Conservation (phyloP, 2,329 filamentous ascomycete genomes). For the Cordyceps militaris region DNA sequence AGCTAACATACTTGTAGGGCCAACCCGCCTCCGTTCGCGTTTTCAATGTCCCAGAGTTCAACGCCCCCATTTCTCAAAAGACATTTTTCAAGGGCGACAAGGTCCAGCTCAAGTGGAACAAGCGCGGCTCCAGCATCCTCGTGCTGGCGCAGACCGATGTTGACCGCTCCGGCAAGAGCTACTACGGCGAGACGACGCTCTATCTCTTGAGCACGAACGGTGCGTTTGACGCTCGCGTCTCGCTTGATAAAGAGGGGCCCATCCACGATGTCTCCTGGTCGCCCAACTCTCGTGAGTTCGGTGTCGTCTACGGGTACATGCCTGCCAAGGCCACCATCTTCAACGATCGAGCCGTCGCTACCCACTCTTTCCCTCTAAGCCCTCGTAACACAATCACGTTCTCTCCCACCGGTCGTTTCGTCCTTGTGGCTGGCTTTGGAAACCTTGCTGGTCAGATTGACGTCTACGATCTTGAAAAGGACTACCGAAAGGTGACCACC, state of each 20-base stretch:
- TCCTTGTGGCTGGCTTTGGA: constrained; percentile 90
- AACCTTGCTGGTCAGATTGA: constrained; percentile 97
- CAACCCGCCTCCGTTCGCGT: constrained; percentile 92
- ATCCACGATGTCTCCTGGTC: constrained; percentile 99
- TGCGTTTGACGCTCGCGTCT: constrained; percentile 84
- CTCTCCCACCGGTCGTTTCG: constrained; percentile 87
- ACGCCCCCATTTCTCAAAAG: constrained; percentile 82
- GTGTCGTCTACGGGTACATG: constrained; percentile 97
- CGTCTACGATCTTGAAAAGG: constrained; percentile 91
- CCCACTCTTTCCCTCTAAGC: constrained; percentile 76
- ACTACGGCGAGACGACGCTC: constrained; percentile 96
- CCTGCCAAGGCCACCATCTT: constrained; percentile 99
- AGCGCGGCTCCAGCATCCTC: constrained; percentile 80
- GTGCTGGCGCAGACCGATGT: constrained; percentile 97
- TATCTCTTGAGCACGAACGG: constrained; percentile 91
- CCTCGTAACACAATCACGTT: constrained; percentile 94
- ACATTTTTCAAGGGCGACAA: constrained; percentile 99
- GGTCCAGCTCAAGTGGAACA: constrained; percentile 97
- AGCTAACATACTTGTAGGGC: constrained; percentile 48
- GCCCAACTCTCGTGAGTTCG: constrained; percentile 94
- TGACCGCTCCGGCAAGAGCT: constrained; percentile 97
- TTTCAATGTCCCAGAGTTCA: constrained; percentile 86
- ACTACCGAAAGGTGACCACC: constrained; percentile 85
- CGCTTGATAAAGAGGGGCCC: constrained; percentile 91
- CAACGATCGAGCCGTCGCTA: constrained; percentile 76